Percentiles rank a stretch among this genome's conserved stretches.
These are phyloP conservation scores for Geranium incanum DNA, from an alignment of 441 rosid species.

Conservation along the genomic window DNA sequence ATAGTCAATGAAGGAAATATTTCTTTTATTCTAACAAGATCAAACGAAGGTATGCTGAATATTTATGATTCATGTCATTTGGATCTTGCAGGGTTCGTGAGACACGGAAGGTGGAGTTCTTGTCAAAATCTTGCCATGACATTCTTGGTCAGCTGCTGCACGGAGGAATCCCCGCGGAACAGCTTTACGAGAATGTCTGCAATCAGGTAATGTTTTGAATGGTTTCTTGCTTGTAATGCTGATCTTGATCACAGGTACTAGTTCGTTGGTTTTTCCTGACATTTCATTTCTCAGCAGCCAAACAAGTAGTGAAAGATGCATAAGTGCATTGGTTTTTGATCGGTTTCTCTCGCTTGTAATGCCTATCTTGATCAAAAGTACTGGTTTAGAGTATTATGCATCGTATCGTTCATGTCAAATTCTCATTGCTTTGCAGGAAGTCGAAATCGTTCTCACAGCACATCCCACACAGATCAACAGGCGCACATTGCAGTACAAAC, in stretches of 20 bases:
- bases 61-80: slow-evolving; percentile 13
- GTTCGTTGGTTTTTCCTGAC: neutral
- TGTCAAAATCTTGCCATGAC: slow-evolving; percentile 81
- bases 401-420: neutral
- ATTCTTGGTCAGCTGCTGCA: slow-evolving; percentile 66
- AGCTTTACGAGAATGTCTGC: slow-evolving; percentile 74
- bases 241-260: neutral
- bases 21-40: no score
- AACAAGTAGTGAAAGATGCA: neutral
- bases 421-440: slow-evolving; percentile 48
- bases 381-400: neutral
- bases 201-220: slow-evolving; percentile 41
- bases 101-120: slow-evolving; percentile 40
- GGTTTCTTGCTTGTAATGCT: no score
- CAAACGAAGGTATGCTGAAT: no score
- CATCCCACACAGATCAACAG: slow-evolving; percentile 93
- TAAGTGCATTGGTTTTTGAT: no score
- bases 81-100: slow-evolving; percentile 50
- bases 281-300: neutral
- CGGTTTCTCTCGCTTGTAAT: no score
- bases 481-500: slow-evolving; percentile 87
- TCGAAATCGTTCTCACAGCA: slow-evolving; percentile 95
- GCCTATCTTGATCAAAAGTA: no score
- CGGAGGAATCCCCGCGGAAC: slow-evolving; percentile 63
- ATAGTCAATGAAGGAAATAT: no score